A percentile compares a stretch with the other conserved stretches of the same genome.
Conservation (phyloP, 1,139 yeast genomes). For the Candida mesenterica region DNA sequence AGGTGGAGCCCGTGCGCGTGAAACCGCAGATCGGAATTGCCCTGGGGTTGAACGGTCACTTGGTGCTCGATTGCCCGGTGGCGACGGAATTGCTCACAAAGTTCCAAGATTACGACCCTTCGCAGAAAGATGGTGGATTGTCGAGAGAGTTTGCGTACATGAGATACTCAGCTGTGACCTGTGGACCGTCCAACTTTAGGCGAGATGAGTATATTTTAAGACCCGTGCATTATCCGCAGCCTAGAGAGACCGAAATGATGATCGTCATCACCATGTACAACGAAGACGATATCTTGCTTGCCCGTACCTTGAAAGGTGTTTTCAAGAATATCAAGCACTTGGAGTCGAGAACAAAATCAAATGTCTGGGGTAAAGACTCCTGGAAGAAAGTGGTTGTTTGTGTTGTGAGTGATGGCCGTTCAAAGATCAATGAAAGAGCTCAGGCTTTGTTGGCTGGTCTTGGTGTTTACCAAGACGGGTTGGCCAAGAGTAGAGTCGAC, state of each 20-base stretch:
- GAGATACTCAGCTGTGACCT: slow-evolving; percentile 51
- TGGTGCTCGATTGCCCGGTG: slow-evolving; percentile 51
- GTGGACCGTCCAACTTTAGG: slow-evolving; percentile 49
- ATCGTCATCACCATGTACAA: slow-evolving; percentile 50
- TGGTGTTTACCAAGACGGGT: slow-evolving; percentile 50
- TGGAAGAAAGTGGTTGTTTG: slow-evolving; percentile 52
- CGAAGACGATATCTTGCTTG: slow-evolving; percentile 47
- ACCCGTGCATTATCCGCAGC: slow-evolving; percentile 46
- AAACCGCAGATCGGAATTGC: slow-evolving; percentile 41
- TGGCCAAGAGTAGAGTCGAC: slow-evolving; percentile 48
- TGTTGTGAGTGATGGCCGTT: slow-evolving; percentile 48
- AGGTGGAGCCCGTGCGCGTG: slow-evolving; percentile 31
- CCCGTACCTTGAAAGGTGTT: slow-evolving; percentile 47
- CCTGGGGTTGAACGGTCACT: slow-evolving; percentile 45
- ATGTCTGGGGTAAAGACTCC: slow-evolving; percentile 49
- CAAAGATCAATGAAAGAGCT: slow-evolving; percentile 48
- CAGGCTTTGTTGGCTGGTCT: slow-evolving; percentile 48
- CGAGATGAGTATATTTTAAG: slow-evolving; percentile 46
- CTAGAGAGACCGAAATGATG: slow-evolving; percentile 48
- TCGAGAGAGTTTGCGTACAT: slow-evolving; percentile 48
- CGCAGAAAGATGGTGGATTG: slow-evolving; percentile 40
- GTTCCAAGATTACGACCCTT: slow-evolving; percentile 40
- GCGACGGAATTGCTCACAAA: slow-evolving; percentile 46
- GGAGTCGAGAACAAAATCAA: slow-evolving; percentile 42
- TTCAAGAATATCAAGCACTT: slow-evolving; percentile 48